Percentiles rank a stretch among this genome's conserved stretches.
Evolutionary conservation across 768 basidiomycete genomes (phyloP).

Genomic region (Termitomyces titanicus): DNA sequence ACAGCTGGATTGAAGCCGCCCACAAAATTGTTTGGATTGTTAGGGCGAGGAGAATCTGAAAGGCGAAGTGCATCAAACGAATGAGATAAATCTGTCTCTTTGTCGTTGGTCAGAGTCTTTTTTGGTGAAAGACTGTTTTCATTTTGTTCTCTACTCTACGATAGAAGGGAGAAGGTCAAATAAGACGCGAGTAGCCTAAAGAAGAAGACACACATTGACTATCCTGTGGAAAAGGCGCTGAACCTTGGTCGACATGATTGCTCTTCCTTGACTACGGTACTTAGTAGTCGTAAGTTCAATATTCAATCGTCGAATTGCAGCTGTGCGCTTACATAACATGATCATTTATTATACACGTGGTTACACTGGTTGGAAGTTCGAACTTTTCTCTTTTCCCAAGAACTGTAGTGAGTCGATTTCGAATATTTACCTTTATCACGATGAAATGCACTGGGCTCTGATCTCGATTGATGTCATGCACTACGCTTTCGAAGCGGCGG

Average conservation of each 20-base stretch:
- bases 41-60: conserved; percentile 1
- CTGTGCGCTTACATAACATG: not conserved
- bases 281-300: not conserved
- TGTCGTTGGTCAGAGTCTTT: conserved; percentile 11
- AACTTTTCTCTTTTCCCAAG: not conserved
- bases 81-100: conserved; percentile 16
- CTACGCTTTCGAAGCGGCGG: conserved; percentile 29
- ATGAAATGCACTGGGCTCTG: conserved; percentile 67
- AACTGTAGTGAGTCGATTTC: conserved; percentile 3
- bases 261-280: too few relatives aligned
- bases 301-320: too few relatives aligned
- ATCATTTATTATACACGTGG: too few relatives aligned
- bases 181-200: not conserved
- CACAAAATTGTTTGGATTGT: conserved; percentile 30
- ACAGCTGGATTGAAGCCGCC: conserved; percentile 44
- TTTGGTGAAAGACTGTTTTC: conserved; percentile 10
- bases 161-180: not conserved
- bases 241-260: conserved; percentile 8
- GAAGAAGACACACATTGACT: conserved; percentile 14
- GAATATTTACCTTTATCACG: conserved; percentile 15
- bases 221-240: conserved; percentile 19
- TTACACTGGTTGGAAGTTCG: too few relatives aligned
- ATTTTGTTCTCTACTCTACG: not conserved
- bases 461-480: conserved; percentile 24
- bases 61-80: conserved; percentile 26